Base-by-base conservation (phyloP, 208 protist species). In the Wallacemonas sp. region DNA sequence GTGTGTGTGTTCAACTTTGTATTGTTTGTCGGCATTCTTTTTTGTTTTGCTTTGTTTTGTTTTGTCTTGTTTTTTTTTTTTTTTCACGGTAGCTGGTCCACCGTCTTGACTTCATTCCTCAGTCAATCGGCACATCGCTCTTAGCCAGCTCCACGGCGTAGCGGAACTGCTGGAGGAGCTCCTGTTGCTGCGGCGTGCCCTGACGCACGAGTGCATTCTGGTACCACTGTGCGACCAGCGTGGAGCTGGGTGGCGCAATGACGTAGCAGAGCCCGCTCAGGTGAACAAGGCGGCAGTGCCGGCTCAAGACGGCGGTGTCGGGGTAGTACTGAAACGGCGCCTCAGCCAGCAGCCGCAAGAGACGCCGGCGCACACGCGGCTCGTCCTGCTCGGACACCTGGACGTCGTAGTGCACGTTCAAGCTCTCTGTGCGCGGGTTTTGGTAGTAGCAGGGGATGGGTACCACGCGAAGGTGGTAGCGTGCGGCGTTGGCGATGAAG, bases 201-300 rank as follows among this genome's bases (percentile, higher is more conserved):
- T 78, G 75, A 17, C 62, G 66, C 70, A 88, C 49, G 26, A 71
- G 75, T 28, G 78, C 66, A 64, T 94, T 94, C 71, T 88, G 80
- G 68, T 83, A 87, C 88, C 88, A 94, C 66, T 81, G 68, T 42
- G 82, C 84, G 28, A 91, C 71, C 28, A 73, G 67, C 4, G 61
- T 81, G 14, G 36, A 42, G 36, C 54, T 72, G 5, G 71, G 69
- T 12, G 77, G 75, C 42, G 78, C 34, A 8, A 82, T 41, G 17
- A 93, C 79, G 56, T 82, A 91, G 72, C 85, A 91, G 17, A 95
- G 60, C 3, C 85, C 85, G 27, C 66, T 84, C 3, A 76, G 28
- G 65, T 95, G 86, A 53, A 92, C 69, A 12, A 95, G 69, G 1
- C 85, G 73, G 47, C 84, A 93, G 70, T 87, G 68, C 41, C 88